phyloP scores from a whole-genome alignment of 352 stramenopile genomes.

The Phytopythium sindhum region DNA sequence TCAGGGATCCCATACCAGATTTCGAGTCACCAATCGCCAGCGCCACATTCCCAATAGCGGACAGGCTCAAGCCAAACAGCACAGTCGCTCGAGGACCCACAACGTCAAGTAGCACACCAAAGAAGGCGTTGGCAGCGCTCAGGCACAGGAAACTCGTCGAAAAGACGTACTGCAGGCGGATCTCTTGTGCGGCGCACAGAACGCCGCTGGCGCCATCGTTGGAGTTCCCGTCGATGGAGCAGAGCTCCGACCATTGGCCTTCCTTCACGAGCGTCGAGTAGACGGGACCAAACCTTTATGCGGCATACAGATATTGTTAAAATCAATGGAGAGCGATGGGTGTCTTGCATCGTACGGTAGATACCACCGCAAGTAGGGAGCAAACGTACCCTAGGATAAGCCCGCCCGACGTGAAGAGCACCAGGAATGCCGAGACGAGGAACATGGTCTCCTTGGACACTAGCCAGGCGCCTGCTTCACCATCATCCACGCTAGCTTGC shows the following conservation, averaged over 20 bases:
- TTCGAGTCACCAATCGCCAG: slow-evolving; percentile 58
- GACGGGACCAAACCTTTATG: slow-evolving; percentile 57
- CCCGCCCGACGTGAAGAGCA: slow-evolving; percentile 61
- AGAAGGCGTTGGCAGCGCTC: slow-evolving; percentile 76
- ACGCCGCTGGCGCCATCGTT: background rate
- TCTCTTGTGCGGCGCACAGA: slow-evolving; percentile 58
- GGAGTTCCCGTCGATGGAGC: slow-evolving; percentile 10
- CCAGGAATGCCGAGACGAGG: slow-evolving; percentile 46
- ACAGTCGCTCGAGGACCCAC: slow-evolving; percentile 57
- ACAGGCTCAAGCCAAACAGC: slow-evolving; percentile 45
- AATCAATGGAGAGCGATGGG: background rate
- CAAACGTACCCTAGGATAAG: slow-evolving; percentile 52
- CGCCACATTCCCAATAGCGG: slow-evolving; percentile 50
- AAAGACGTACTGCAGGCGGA: slow-evolving; percentile 76
- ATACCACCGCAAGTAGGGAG: background rate
- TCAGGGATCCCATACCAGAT: slow-evolving; percentile 36
- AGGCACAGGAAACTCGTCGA: slow-evolving; percentile 77
- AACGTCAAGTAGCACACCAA: slow-evolving; percentile 70
- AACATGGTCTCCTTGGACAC: slow-evolving; percentile 69
- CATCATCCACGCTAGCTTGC: background rate
- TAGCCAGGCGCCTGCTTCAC: slow-evolving; percentile 7
- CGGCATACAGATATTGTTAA: background rate
- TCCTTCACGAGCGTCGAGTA: slow-evolving; percentile 68
- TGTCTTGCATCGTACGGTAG: background rate
- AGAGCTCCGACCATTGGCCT: slow-evolving; percentile 68